A percentile compares a stretch with the other conserved stretches of the same genome.
Conservation (phyloP, 257 asterid species). For the Solanum habrochaites region DNA sequence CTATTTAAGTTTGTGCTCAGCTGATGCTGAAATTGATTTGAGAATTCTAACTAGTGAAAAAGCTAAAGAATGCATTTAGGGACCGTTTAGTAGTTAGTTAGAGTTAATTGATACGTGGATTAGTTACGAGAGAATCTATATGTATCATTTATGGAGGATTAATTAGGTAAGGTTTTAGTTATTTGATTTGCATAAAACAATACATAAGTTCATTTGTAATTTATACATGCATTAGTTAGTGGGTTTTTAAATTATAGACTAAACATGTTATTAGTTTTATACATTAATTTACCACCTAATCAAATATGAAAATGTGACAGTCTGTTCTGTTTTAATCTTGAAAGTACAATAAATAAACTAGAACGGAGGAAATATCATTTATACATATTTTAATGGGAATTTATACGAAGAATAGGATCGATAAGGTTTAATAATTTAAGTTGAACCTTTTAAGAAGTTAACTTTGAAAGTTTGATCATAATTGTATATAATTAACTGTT, state of each 20-base stretch:
- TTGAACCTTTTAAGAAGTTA: neutral
- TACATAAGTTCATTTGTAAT: neutral
- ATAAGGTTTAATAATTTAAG: neutral
- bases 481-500: neutral
- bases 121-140: neutral
- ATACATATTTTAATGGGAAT: neutral
- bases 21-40: neutral
- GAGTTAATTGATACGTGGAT: neutral
- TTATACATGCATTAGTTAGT: neutral
- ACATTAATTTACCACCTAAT: neutral
- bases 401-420: neutral
- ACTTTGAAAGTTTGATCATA: neutral
- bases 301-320: neutral
- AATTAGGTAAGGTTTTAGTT: neutral
- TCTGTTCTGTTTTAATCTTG: neutral
- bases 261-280: neutral
- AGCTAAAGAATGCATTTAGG: neutral
- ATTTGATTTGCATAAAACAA: neutral
- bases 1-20: neutral
- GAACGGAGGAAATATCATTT: neutral
- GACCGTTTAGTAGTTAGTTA: neutral
- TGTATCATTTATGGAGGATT: neutral
- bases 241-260: neutral
- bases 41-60: neutral
- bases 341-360: neutral